Conservation (phyloP, 176 grass and related monocot genomes). For the Phragmites australis region DNA sequence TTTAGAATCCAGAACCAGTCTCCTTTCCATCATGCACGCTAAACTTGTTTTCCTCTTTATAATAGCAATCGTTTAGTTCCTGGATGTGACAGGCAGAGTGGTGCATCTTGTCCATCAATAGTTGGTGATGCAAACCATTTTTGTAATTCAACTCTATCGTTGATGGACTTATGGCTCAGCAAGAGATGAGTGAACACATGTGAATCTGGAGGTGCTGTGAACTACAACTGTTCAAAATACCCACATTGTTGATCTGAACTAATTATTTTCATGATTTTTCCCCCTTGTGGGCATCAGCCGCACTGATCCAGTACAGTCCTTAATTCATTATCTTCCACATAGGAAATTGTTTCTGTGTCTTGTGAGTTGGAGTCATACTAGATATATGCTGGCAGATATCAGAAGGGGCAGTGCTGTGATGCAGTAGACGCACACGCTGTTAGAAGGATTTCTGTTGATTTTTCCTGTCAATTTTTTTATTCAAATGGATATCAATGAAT, state of each 20-base stretch:
- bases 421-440: slow-evolving; percentile 2
- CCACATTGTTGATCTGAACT: slow-evolving; percentile 18
- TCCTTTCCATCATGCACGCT: slow-evolving; percentile 20
- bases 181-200: slow-evolving; percentile 32
- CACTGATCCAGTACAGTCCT: neutral
- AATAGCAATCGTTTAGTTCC: slow-evolving; percentile 36
- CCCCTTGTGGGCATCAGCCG: neutral
- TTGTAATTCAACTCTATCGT: slow-evolving; percentile 19
- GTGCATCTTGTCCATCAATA: slow-evolving; percentile 27
- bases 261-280: neutral
- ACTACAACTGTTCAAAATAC: slow-evolving; percentile 1
- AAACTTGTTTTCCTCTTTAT: slow-evolving; percentile 16
- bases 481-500: neutral
- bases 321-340: slow-evolving; percentile 1
- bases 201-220: neutral
- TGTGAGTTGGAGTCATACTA: slow-evolving; percentile 16
- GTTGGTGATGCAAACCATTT: neutral
- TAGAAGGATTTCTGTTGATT: neutral
- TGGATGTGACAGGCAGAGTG: slow-evolving; percentile 2
- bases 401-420: neutral
- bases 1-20: slow-evolving; percentile 17
- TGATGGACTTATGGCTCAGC: slow-evolving; percentile 8
- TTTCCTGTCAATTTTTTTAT: neutral
- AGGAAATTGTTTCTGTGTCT: slow-evolving; percentile 11
- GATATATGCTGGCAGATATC: neutral